Conservation (phyloP, 495 filamentous ascomycete genomes). For the Bacidia rubella region DNA sequence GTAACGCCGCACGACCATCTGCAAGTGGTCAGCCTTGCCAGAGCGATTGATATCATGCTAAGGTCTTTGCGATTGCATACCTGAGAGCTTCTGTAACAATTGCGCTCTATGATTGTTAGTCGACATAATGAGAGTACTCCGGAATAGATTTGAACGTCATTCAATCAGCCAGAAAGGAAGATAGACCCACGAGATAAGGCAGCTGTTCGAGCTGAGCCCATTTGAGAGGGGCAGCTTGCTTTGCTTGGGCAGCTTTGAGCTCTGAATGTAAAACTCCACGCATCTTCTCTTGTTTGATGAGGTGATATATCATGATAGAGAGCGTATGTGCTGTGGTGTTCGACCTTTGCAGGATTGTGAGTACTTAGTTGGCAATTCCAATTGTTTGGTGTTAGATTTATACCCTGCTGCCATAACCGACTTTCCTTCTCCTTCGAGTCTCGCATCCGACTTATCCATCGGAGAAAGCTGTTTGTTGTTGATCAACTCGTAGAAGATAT, state of each 20-base stretch:
- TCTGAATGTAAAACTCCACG: conserved; percentile 24
- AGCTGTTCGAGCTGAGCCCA: conserved; percentile 30
- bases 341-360: conserved; percentile 5
- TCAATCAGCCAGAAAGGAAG: no score
- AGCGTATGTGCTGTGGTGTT: conserved; percentile 21
- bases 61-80: no score
- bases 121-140: no score
- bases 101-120: no score
- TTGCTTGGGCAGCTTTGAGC: conserved; percentile 15
- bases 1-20: conserved; percentile 21
- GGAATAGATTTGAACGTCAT: no score
- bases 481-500: conserved; percentile 16
- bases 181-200: conserved; percentile 24
- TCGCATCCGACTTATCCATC: conserved; percentile 12
- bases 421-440: conserved; percentile 31
- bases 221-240: conserved; percentile 5
- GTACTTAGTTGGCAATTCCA: not conserved
- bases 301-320: conserved; percentile 17
- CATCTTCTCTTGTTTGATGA: conserved; percentile 24
- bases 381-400: not conserved
- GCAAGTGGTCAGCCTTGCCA: not conserved
- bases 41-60: no score
- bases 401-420: conserved; percentile 32
- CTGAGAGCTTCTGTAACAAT: conserved; percentile 27
- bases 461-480: conserved; percentile 5